phyloP scores from a whole-genome alignment of 768 basidiomycete species.

The Dentipellis fragilis region DNA sequence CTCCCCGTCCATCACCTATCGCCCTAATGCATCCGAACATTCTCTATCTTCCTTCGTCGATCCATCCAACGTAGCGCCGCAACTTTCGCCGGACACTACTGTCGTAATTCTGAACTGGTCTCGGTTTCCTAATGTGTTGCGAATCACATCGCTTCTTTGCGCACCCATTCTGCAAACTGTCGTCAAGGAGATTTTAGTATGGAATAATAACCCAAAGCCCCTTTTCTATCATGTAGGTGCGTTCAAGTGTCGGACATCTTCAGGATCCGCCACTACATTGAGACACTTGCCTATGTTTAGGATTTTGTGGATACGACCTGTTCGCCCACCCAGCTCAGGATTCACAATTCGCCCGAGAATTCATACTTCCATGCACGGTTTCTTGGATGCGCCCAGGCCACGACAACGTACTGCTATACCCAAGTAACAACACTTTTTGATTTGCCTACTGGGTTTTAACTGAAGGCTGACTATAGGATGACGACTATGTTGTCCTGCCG shows the following conservation, averaged over 20 bases:
- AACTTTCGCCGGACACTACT: slow-evolving; percentile 12
- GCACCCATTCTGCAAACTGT: slow-evolving; percentile 31
- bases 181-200: slow-evolving; percentile 41
- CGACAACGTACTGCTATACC: slow-evolving; percentile 50
- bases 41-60: background rate
- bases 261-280: slow-evolving; percentile 27
- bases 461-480: slow-evolving; percentile 35
- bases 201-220: slow-evolving; percentile 49
- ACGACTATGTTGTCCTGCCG: slow-evolving; percentile 54
- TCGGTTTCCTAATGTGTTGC: slow-evolving; percentile 48
- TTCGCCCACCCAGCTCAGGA: slow-evolving; percentile 31
- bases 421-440: slow-evolving; percentile 30
- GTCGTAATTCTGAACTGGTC: slow-evolving; percentile 62
- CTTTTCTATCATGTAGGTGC: slow-evolving; percentile 33
- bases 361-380: slow-evolving; percentile 55
- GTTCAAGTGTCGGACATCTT: too few relatives aligned
- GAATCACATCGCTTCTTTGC: slow-evolving; percentile 45
- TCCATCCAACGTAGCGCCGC: background rate
- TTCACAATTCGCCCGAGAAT: slow-evolving; percentile 49
- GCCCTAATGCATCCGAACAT: background rate
- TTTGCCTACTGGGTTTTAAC: background rate
- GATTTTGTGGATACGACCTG: slow-evolving; percentile 24
- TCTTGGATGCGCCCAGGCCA: slow-evolving; percentile 41
- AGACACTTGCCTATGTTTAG: slow-evolving; percentile 7
- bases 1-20: slow-evolving; percentile 1